phyloP scores from a whole-genome alignment of 345 rosid species.

The Ricinus communis region DNA sequence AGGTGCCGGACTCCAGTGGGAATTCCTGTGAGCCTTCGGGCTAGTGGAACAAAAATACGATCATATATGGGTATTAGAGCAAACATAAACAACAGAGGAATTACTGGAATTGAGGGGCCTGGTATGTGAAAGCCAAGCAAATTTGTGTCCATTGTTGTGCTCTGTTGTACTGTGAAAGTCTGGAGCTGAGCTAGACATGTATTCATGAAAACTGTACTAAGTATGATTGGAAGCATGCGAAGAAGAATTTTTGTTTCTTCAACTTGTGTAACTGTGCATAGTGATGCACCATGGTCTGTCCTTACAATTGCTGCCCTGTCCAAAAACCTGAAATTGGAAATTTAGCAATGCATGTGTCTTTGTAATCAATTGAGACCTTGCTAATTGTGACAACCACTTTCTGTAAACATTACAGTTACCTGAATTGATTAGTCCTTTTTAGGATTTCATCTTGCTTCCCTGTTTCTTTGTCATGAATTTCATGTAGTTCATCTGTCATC shows the following conservation, averaged over 20 bases:
- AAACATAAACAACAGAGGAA: slow-evolving; percentile 54
- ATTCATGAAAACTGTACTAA: slow-evolving; percentile 67
- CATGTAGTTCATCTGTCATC: slow-evolving; percentile 42
- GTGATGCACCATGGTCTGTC: slow-evolving; percentile 19
- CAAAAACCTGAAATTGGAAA: slow-evolving; percentile 32
- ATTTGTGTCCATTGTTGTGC: slow-evolving; percentile 54
- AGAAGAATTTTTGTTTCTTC: slow-evolving; percentile 63
- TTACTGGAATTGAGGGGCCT: slow-evolving; percentile 52
- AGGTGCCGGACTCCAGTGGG: slow-evolving; percentile 56
- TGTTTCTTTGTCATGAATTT: slow-evolving; percentile 43
- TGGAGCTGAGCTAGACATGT: slow-evolving; percentile 71
- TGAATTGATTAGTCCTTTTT: slow-evolving; percentile 50
- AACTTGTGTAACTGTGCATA: slow-evolving; percentile 58
- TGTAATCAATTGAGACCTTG: neutral
- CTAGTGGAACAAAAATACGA: slow-evolving; percentile 48
- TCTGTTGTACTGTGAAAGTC: slow-evolving; percentile 58
- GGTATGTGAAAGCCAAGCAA: slow-evolving; percentile 48
- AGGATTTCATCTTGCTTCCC: slow-evolving; percentile 40
- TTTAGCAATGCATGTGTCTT: neutral
- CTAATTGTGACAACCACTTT: neutral
- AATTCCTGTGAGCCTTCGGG: slow-evolving; percentile 49
- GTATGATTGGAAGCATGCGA: slow-evolving; percentile 54
- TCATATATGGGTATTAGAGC: slow-evolving; percentile 52
- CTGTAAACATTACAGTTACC: slow-evolving; percentile 37
- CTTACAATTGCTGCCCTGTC: slow-evolving; percentile 50